Conservation (phyloP, 1,139 yeast genomes). For the Hyphopichia buzzinii region DNA sequence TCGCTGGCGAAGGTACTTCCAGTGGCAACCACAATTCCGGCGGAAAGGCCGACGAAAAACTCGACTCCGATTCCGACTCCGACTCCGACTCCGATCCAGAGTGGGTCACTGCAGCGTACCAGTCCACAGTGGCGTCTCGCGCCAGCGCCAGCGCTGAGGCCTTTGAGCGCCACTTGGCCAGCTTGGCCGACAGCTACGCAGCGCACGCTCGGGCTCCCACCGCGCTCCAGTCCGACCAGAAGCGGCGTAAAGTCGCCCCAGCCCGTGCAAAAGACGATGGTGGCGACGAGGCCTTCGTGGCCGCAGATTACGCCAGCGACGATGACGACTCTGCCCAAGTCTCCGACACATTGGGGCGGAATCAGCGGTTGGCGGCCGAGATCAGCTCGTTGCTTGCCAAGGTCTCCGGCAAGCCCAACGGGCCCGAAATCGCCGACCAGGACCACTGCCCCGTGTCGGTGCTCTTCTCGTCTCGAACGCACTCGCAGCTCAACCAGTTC, state of each 20-base stretch:
- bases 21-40: not conserved
- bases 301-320: slow-evolving; percentile 42
- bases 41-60: not conserved
- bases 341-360: slow-evolving; percentile 16
- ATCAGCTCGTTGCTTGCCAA: slow-evolving; percentile 41
- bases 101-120: slow-evolving; percentile 53
- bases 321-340: slow-evolving; percentile 15
- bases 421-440: slow-evolving; percentile 7
- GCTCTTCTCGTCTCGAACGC: slow-evolving; percentile 82
- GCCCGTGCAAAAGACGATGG: slow-evolving; percentile 1
- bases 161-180: slow-evolving; percentile 40
- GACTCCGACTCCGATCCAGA: slow-evolving; percentile 56
- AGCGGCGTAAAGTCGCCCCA: slow-evolving; percentile 6
- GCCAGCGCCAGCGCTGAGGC: slow-evolving; percentile 31
- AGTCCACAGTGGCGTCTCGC: slow-evolving; percentile 28
- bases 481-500: slow-evolving; percentile 83
- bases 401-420: slow-evolving; percentile 10
- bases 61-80: slow-evolving; percentile 13
- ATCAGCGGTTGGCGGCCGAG: slow-evolving; percentile 38
- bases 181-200: slow-evolving; percentile 15
- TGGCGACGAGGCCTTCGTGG: slow-evolving; percentile 31
- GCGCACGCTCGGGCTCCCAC: slow-evolving; percentile 8
- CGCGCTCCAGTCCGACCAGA: slow-evolving; percentile 9
- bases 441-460: slow-evolving; percentile 45
- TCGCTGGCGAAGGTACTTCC: too few species aligned